Conservation (phyloP, 1,139 yeast species). For the Suhomyces atakaporum region DNA sequence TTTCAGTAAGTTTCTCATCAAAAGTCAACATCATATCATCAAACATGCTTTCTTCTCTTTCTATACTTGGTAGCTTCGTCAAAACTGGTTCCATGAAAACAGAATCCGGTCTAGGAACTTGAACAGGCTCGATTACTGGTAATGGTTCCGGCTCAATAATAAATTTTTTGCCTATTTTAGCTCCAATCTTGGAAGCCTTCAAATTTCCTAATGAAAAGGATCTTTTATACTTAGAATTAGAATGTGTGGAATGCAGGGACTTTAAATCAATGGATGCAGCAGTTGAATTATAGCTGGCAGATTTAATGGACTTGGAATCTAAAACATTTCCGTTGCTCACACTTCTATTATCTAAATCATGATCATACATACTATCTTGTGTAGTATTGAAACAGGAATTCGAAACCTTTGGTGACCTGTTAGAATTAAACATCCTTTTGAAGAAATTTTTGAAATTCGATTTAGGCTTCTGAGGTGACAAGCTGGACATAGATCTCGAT, state of each 20-base stretch:
- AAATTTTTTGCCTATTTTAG: constrained; percentile 4
- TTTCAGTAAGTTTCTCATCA: constrained; percentile 12
- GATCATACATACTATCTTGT: too few species aligned
- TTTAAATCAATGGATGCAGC: constrained; percentile 4
- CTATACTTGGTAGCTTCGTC: constrained; percentile 33
- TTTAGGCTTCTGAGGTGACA: constrained; percentile 6
- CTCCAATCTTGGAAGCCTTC: constrained; percentile 8
- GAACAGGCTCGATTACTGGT: constrained; percentile 1
- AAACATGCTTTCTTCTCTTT: constrained; percentile 34
- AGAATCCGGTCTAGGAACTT: constrained; percentile 7
- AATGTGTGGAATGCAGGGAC: constrained; percentile 4
- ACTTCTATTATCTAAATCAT: neutral
- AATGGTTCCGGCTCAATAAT: neutral
- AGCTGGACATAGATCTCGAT: constrained; percentile 10
- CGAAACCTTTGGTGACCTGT: constrained; percentile 1
- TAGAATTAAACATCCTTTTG: constrained; percentile 10
- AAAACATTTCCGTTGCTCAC: neutral
- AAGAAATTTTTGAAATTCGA: constrained; percentile 14
- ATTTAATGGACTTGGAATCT: constrained; percentile 9
- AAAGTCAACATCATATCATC: constrained; percentile 32
- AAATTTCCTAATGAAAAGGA: constrained; percentile 21
- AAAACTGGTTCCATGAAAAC: constrained; percentile 6
- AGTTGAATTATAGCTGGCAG: constrained; percentile 6
- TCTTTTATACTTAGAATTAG: constrained; percentile 13
- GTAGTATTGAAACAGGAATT: neutral